Evolutionary conservation across 1,139 yeast genomes (phyloP), one percentile per base, ranked within the genome.

Genomic region (Taphrina betulina): DNA sequence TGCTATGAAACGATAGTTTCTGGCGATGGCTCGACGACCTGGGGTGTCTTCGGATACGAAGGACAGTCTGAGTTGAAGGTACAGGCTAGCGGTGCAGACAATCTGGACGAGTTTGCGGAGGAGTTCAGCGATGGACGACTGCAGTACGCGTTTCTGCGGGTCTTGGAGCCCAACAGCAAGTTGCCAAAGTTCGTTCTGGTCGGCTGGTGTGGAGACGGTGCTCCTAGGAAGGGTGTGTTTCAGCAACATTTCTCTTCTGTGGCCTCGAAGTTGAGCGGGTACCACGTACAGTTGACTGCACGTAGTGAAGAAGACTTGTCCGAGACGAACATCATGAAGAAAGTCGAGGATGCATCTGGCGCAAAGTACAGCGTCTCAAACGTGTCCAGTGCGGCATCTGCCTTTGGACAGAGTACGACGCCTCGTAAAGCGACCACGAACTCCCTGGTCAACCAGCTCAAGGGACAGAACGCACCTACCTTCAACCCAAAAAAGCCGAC

Each of bases 211-310:
- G 78, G 78, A 20, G 78, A 74, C 58, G 76, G 76, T 38, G 75
- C 73, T n/a, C 76, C 77, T 17, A 68, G 70, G 54, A 72, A 74
- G 61, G 74, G 75, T 23, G 70, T 71, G 62, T 74, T 74, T 66
- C 72, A 70, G 60, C 69, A 76, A 34, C 75, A 74, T 61, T 71
- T 71, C 60, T 64, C 72, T 8, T 60, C 74, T 3, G 73, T 74
- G 16, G 70, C 76, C 14, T 67, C 67, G 53, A 66, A 69, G 59
- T 70, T 74, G 63, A 68, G 66, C 63, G 95, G 95, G 36, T 92
- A 90, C 71, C 98, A 92, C 68, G 90, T 92, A 57, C 97, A 92
- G 71, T 82, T 94, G 62, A 88, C 96, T 41, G 98, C 97, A n/a
- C 81, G 97, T 71, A 95, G 87, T 67, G 78, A 80, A 55, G 96